These are phyloP conservation scores for Flaveria sonorensis DNA, from an alignment of 129 eudicot genomes.

Conservation along the genomic window DNA sequence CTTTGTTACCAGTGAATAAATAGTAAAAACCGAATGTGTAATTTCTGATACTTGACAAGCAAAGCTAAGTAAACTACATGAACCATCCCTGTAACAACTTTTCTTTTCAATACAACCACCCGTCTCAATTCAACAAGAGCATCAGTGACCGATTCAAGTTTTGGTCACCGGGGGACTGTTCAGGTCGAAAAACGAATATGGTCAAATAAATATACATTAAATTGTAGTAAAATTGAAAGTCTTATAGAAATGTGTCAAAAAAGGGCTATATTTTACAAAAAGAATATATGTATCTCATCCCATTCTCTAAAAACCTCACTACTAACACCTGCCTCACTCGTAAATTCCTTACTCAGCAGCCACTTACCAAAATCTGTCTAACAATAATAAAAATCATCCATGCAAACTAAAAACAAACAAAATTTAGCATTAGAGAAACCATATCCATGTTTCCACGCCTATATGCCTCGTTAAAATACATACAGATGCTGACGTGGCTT, in stretches of 20 bases:
- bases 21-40: too few species aligned
- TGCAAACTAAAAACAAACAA: constrained; percentile 11
- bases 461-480: constrained; percentile 14
- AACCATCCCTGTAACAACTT: too few species aligned
- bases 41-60: too few species aligned
- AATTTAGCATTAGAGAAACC: constrained; percentile 16
- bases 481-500: constrained; percentile 1
- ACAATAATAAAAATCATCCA: not conserved
- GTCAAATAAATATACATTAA: not conserved
- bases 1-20: too few species aligned
- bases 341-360: not conserved
- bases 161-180: not conserved
- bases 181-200: not conserved
- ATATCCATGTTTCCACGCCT: constrained; percentile 5
- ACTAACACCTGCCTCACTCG: not conserved
- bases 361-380: constrained; percentile 16
- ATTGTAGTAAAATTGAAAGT: not conserved
- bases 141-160: too few species aligned
- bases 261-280: constrained; percentile 11
- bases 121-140: not conserved
- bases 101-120: not conserved
- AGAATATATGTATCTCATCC: constrained; percentile 13
- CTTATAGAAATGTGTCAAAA: not conserved
- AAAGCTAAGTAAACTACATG: too few species aligned
- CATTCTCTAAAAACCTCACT: not conserved